Evolutionary conservation across 768 basidiomycete species (phyloP).

Genomic region (Mycena kentingensis): DNA sequence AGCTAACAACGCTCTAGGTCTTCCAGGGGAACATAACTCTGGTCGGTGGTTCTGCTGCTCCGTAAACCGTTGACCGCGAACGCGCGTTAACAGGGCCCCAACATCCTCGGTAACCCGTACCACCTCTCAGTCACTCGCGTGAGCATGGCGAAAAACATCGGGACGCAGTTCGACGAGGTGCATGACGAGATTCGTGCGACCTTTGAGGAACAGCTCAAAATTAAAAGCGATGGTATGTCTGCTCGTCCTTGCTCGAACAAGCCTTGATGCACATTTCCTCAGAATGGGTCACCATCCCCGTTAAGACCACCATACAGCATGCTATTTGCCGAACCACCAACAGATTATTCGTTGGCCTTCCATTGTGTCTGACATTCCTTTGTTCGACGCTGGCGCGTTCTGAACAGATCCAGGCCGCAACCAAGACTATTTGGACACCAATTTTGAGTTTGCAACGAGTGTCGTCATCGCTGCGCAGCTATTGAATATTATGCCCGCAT

Average conservation of each 20-base stretch:
- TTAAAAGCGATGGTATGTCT: slow-evolving; percentile 9
- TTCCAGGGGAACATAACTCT: slow-evolving; percentile 19
- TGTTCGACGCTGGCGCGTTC: not conserved
- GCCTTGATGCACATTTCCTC: not conserved
- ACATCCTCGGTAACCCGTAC: slow-evolving; percentile 19
- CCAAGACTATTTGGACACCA: slow-evolving; percentile 14
- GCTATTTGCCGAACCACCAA: slow-evolving; percentile 22
- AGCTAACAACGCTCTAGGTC: slow-evolving; percentile 2
- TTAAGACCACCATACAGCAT: slow-evolving; percentile 7
- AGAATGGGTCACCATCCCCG: slow-evolving; percentile 25
- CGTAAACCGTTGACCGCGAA: no score
- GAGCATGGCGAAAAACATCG: slow-evolving; percentile 18
- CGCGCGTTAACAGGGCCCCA: no score
- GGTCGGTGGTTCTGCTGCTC: not conserved
- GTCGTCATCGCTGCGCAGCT: slow-evolving; percentile 21
- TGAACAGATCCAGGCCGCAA: not conserved
- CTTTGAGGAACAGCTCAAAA: slow-evolving; percentile 12
- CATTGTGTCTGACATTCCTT: slow-evolving; percentile 17
- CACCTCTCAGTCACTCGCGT: slow-evolving; percentile 18
- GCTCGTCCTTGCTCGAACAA: not conserved
- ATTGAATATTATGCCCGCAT: slow-evolving; percentile 24
- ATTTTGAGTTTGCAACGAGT: slow-evolving; percentile 25
- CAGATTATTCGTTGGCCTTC: slow-evolving; percentile 24
- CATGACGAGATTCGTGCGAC: slow-evolving; percentile 14
- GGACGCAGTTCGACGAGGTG: slow-evolving; percentile 14